phyloP scores from a whole-genome alignment of 1,139 yeast species.

The Martiniozyma asiatica region DNA sequence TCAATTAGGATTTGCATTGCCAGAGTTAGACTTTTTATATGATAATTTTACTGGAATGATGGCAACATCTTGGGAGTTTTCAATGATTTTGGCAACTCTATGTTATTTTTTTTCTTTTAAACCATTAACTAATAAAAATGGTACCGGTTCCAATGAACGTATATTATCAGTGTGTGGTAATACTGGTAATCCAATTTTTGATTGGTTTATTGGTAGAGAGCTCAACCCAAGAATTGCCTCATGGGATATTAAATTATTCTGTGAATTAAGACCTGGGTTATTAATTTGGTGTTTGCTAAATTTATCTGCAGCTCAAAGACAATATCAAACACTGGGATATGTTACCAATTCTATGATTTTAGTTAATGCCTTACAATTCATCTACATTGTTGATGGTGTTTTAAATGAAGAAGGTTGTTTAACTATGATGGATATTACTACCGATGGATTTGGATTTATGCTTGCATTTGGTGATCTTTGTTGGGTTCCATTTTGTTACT shows the following conservation, averaged over 20 bases:
- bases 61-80: conserved; percentile 49
- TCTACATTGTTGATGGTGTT: conserved; percentile 85
- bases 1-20: conserved; percentile 43
- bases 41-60: conserved; percentile 56
- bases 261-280: conserved; percentile 94
- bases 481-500: conserved; percentile 88
- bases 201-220: conserved; percentile 97
- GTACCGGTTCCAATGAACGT: conserved; percentile 46
- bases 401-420: conserved; percentile 80
- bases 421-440: conserved; percentile 90
- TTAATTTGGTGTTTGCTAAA: conserved; percentile 75
- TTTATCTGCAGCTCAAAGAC: conserved; percentile 70
- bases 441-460: conserved; percentile 98
- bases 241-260: conserved; percentile 81
- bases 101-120: conserved; percentile 61
- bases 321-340: conserved; percentile 48
- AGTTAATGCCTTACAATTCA: conserved; percentile 59
- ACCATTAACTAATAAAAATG: conserved; percentile 39
- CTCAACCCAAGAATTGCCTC: conserved; percentile 80
- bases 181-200: conserved; percentile 62
- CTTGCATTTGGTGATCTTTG: conserved; percentile 87
- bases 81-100: conserved; percentile 48
- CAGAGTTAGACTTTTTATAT: conserved; percentile 71
- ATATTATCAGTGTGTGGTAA: conserved; percentile 83
- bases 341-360: conserved; percentile 64